Conservation (phyloP, 345 rosid species). For the Rhodamnia argentea region DNA sequence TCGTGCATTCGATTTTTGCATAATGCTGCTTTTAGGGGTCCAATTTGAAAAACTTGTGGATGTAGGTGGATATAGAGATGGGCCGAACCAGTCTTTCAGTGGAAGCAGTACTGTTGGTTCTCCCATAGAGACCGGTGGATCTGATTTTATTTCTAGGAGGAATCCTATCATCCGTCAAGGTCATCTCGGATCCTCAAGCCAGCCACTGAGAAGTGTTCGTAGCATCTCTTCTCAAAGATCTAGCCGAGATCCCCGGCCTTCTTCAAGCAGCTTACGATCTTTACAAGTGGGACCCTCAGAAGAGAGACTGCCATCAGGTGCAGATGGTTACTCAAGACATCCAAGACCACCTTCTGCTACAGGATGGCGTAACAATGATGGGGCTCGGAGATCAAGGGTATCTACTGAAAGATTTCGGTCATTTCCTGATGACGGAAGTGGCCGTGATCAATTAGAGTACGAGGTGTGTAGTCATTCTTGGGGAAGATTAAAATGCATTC, state of each 20-base stretch:
- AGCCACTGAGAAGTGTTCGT: constrained; percentile 35
- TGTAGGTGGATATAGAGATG: constrained; percentile 38
- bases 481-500: background rate
- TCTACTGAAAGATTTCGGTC: constrained; percentile 50
- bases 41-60: constrained; percentile 25
- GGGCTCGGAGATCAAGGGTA: constrained; percentile 58
- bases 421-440: constrained; percentile 37
- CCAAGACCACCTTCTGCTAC: constrained; percentile 34
- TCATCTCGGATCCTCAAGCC: constrained; percentile 36
- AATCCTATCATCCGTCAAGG: constrained; percentile 32
- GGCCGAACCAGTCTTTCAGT: constrained; percentile 28
- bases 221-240: constrained; percentile 52
- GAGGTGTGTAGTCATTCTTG: constrained; percentile 33
- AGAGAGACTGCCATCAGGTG: constrained; percentile 38
- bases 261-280: constrained; percentile 33
- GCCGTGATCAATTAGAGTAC: constrained; percentile 42
- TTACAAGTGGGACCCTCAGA: constrained; percentile 46
- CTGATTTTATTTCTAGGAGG: constrained; percentile 37
- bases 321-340: constrained; percentile 62
- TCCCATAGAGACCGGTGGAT: constrained; percentile 29
- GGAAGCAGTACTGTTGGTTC: constrained; percentile 30
- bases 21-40: background rate
- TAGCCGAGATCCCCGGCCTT: constrained; percentile 48
- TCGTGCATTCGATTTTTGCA: background rate
- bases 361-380: constrained; percentile 54